Conservation (phyloP, 345 rosid genomes). For the Turnera subulata region DNA sequence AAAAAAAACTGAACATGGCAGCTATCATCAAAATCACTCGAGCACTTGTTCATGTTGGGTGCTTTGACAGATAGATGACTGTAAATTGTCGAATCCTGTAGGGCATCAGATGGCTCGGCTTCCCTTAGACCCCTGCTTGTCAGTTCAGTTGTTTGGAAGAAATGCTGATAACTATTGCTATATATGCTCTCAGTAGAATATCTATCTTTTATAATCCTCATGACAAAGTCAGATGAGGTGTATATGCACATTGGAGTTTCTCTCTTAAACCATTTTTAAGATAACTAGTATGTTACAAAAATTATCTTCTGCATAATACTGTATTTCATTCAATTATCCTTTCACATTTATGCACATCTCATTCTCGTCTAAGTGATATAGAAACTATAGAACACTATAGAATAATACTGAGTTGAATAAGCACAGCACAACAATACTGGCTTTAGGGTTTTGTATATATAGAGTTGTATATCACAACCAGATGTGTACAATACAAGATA, state of each 20-base stretch:
- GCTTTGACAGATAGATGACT: slow-evolving; percentile 87
- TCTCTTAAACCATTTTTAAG: slow-evolving; percentile 4
- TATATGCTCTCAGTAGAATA: slow-evolving; percentile 89
- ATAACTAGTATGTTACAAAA: neutral
- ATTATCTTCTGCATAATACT: neutral
- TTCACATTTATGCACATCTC: too few species aligned
- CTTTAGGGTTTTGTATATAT: too few species aligned
- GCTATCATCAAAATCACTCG: slow-evolving; percentile 76
- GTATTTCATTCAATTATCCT: too few species aligned
- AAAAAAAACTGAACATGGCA: slow-evolving; percentile 42
- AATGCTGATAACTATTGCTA: slow-evolving; percentile 86
- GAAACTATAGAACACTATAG: too few species aligned
- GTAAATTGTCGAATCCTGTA: slow-evolving; percentile 69
- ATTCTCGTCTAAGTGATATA: too few species aligned
- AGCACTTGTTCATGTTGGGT: slow-evolving; percentile 69
- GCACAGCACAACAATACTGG: too few species aligned
- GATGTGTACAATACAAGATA: too few species aligned
- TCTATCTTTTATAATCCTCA: slow-evolving; percentile 78
- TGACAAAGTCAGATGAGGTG: slow-evolving; percentile 84
- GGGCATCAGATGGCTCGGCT: slow-evolving; percentile 94
- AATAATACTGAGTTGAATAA: too few species aligned
- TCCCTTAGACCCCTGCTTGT: slow-evolving; percentile 80
- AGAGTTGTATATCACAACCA: too few species aligned
- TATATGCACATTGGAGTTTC: too few species aligned
- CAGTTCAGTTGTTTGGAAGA: slow-evolving; percentile 87